Evolutionary conservation across 257 asterid species (phyloP).

Genomic region (Scutellaria galericulata): DNA sequence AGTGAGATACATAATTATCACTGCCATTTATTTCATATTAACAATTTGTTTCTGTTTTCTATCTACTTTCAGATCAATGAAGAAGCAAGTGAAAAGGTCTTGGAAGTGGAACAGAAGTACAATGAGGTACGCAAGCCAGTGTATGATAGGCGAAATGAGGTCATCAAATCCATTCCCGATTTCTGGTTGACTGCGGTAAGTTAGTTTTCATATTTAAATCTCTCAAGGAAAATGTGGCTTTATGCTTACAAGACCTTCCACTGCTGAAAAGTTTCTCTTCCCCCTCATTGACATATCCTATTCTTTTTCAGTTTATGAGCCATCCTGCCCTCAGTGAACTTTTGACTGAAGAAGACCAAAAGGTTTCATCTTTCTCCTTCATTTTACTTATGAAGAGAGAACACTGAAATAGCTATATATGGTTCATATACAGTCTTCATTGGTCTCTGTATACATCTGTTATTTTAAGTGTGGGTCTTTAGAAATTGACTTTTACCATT

Average conservation of each 20-base stretch:
- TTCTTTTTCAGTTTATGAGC: conserved; percentile 72
- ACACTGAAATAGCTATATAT: conserved; percentile 5
- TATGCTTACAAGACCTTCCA: background rate
- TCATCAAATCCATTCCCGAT: conserved; percentile 79
- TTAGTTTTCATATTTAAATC: conserved; percentile 29
- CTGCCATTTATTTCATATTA: background rate
- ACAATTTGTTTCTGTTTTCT: conserved; percentile 25
- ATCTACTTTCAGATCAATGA: conserved; percentile 77
- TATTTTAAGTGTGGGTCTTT: background rate
- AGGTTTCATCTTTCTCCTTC: conserved; percentile 52
- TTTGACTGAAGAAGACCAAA: conserved; percentile 90
- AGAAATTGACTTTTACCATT: background rate
- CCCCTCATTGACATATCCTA: conserved; percentile 13
- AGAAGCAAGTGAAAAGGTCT: conserved; percentile 89
- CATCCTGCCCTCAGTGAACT: conserved; percentile 93
- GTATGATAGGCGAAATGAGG: conserved; percentile 77
- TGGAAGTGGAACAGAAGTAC: conserved; percentile 91
- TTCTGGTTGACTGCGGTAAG: conserved; percentile 97
- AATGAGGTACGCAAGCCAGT: conserved; percentile 83
- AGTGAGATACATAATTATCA: conserved; percentile 16
- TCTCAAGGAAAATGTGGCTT: conserved; percentile 7
- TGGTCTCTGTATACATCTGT: background rate
- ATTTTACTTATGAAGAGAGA: conserved; percentile 15
- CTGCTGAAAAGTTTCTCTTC: conserved; percentile 12
- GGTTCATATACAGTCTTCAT: conserved; percentile 12